A percentile compares a stretch with the other conserved stretches of the same genome.
phyloP scores from a whole-genome alignment of 2,329 filamentous ascomycete genomes.

The Cladosporium sp. region DNA sequence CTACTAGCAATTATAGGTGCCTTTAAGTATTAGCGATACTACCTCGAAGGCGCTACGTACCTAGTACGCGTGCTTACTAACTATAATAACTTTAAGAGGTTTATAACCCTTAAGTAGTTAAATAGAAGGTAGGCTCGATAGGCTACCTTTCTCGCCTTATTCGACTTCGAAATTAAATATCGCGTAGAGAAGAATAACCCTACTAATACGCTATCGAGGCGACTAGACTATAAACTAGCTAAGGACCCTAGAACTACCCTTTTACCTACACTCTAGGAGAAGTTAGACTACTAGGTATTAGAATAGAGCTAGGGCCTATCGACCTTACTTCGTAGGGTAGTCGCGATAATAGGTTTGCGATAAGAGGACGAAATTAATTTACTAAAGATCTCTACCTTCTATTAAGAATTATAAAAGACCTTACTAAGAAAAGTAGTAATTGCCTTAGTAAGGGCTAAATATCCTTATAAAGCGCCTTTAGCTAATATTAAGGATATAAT shows the following conservation, averaged over 20 bases:
- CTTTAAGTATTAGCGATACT: slow-evolving; percentile 14
- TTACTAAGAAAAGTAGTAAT: too few relatives aligned
- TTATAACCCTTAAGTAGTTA: slow-evolving; percentile 8
- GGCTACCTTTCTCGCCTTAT: slow-evolving; percentile 10
- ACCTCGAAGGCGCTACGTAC: slow-evolving; percentile 4
- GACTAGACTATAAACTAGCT: slow-evolving; percentile 5
- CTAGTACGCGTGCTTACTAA: slow-evolving; percentile 12
- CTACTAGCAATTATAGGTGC: slow-evolving; percentile 10
- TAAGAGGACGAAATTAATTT: too few relatives aligned
- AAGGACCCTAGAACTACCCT: background rate
- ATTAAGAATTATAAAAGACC: too few relatives aligned
- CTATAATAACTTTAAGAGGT: slow-evolving; percentile 13
- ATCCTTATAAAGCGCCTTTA: too few relatives aligned
- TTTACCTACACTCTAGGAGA: slow-evolving; percentile 13
- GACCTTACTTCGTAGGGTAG: too few relatives aligned
- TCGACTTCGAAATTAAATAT: slow-evolving; percentile 15
- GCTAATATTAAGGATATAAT: too few relatives aligned
- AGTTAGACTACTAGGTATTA: too few relatives aligned
- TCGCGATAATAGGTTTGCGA: too few relatives aligned
- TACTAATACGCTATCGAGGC: slow-evolving; percentile 10
- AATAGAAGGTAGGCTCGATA: slow-evolving; percentile 10
- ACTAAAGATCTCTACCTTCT: too few relatives aligned
- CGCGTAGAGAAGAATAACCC: slow-evolving; percentile 5
- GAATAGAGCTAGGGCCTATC: too few relatives aligned
- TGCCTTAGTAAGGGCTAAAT: too few relatives aligned